Evolutionary conservation across 345 rosid genomes (phyloP), one percentile per base, ranked within the genome.

Genomic region (Aegle marmelos): DNA sequence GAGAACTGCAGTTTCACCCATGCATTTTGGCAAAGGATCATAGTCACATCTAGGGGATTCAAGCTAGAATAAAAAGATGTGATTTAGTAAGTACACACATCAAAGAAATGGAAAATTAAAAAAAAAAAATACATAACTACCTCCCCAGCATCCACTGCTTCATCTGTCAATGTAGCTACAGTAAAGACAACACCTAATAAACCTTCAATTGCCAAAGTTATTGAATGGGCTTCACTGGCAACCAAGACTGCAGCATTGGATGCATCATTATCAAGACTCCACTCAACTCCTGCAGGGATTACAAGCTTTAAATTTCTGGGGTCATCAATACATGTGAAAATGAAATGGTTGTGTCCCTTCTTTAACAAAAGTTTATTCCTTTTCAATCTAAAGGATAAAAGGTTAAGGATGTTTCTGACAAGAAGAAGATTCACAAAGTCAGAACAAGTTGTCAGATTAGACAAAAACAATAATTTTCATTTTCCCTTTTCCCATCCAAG

Each of bases 201-300:
- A 75, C 98, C 98, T 87, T 94, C 98, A 85, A 92, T 90, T 80
- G 98, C 98, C 90, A 95, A 83, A 76, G 91, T 90, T 81, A 95
- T 90, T 76, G 98, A 94, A 88, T 95, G 99, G 75, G 98, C 99
- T 88, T 96, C 99, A 86, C 98, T 94, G n/a, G 98, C 99, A 89
- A 92, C 97, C 82, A 96, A 83, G 79, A 96, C 99, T 24, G 98
- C 90, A 76, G 95, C 90, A 88, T 91, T 96, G 74, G 99, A 90
- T 78, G 97, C 98, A 85, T 96, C 99, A 86, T 94, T 91, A 79
- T 96, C 98, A 77, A 96, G 97, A 75, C 89, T 96, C 99, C 99
- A 96, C 81, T 96, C 99, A 81, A 95, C 86, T 62, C 99, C 99
- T 95, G 89, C 82, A 87, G 36, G 21, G 79, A 50, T 34, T 14